Evolutionary conservation across 192 early-diverging fungal genomes (phyloP), one percentile per base, ranked within the genome.

Genomic region (Entomortierella beljakovae): DNA sequence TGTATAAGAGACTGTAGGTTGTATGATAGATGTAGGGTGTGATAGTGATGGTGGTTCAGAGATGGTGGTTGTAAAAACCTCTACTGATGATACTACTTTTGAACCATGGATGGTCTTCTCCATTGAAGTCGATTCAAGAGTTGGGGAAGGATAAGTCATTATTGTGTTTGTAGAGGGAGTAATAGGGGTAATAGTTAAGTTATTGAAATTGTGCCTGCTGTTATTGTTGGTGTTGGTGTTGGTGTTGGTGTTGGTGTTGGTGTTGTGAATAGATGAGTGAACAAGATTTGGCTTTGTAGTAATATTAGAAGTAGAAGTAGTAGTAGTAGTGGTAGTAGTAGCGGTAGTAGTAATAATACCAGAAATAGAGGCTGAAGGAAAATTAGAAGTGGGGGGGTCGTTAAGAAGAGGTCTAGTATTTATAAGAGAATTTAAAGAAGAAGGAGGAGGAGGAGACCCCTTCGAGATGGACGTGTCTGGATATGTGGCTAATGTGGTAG

Each of bases 201-300:
- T 52, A 23, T 52, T 7, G 50, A n/a, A 11, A 43, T 8, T 8
- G 18, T 8, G 10, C n/a, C n/a, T n/a, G n/a, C n/a, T n/a, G n/a
- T n/a, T n/a, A n/a, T n/a, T n/a, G n/a, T n/a, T n/a, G n/a, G 42
- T 43, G 42, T 18, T 11, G 18, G 42, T 8, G 38, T 28, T 52
- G 62, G 15, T 64, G 60, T 6, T 61, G 43, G 38, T 61, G 60
- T 49, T 61, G 60, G n/a, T 64, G 50, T 52, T 50, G 37, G 8
- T 42, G 55, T 16, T 46, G 38, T 28, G 33, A 35, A n/a, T n/a
- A n/a, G n/a, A n/a, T n/a, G n/a, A n/a, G n/a, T n/a, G n/a, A n/a
- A n/a, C n/a, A n/a, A n/a, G n/a, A n/a, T n/a, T n/a, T n/a, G n/a
- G n/a, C n/a, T 46, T 25, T 52, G 37, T 37, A 50, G 49, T 25